phyloP scores from a whole-genome alignment of 441 rosid genomes.

The Adansonia grandidieri region DNA sequence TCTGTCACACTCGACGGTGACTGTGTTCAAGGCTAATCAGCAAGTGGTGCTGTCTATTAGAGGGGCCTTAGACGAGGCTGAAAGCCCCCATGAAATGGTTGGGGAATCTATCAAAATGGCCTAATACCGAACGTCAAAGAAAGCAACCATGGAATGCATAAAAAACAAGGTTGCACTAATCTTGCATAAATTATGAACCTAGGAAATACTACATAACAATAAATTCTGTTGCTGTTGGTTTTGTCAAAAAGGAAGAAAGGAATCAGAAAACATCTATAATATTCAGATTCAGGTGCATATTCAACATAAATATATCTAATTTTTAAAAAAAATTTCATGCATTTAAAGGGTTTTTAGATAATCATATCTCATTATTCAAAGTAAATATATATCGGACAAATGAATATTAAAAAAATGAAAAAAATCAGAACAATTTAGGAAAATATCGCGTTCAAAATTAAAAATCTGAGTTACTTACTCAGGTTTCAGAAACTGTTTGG shows the following conservation, averaged over 20 bases:
- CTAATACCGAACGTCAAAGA: no score
- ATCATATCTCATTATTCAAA: no score
- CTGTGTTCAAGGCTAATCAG: constrained; percentile 8
- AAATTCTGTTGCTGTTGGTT: background rate
- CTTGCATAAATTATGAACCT: background rate
- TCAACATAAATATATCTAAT: no score
- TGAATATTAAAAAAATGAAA: no score
- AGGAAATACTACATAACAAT: background rate
- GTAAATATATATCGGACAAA: no score
- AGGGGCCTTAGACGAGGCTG: constrained; percentile 14
- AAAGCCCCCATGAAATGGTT: constrained; percentile 12
- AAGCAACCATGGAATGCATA: no score
- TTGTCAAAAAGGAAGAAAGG: no score
- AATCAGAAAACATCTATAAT: no score
- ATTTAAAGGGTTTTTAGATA: no score
- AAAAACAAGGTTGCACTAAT: no score
- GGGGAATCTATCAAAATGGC: constrained; percentile 14
- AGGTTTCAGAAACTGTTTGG: background rate
- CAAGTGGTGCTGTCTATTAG: constrained; percentile 30
- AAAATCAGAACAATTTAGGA: background rate
- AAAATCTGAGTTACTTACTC: background rate
- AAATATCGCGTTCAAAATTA: background rate
- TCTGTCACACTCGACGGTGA: constrained; percentile 30
- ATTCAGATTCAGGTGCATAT: no score
- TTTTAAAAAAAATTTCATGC: no score